phyloP scores from a whole-genome alignment of 108 stramenopile species.

The Aurantiochytrium sp. region DNA sequence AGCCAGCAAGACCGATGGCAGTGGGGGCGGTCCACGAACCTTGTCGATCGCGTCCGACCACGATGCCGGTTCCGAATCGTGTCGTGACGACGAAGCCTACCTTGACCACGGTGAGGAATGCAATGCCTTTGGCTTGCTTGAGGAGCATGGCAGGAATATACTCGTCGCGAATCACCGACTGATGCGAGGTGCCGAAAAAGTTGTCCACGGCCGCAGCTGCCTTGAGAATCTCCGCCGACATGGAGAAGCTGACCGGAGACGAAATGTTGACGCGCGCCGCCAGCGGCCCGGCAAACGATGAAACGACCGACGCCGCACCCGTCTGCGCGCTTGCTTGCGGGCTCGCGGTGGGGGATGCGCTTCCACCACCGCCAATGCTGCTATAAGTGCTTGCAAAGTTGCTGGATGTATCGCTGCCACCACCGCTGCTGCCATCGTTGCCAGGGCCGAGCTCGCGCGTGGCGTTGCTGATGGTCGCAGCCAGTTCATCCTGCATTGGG shows the following conservation, averaged over 20 bases:
- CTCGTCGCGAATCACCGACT: neutral
- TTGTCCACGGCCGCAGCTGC: slow-evolving; percentile 4
- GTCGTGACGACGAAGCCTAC: slow-evolving; percentile 63
- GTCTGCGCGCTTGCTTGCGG: too few relatives aligned
- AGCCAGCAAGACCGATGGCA: slow-evolving; percentile 71
- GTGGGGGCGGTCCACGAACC: slow-evolving; percentile 70
- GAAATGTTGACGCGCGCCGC: neutral
- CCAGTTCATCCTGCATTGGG: slow-evolving; percentile 20
- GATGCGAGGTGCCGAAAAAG: neutral
- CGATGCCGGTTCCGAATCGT: slow-evolving; percentile 63
- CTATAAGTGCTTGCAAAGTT: neutral
- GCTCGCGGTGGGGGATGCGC: too few relatives aligned
- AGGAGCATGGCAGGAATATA: slow-evolving; percentile 64
- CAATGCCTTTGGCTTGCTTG: slow-evolving; percentile 58
- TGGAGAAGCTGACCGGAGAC: slow-evolving; percentile 2
- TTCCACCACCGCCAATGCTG: neutral
- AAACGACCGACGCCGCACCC: too few relatives aligned
- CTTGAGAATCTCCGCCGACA: slow-evolving; percentile 19
- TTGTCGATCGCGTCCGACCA: slow-evolving; percentile 48
- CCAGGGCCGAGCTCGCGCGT: neutral
- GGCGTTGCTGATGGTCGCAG: neutral
- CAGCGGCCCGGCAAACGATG: neutral
- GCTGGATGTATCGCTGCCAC: neutral
- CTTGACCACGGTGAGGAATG: slow-evolving; percentile 68
- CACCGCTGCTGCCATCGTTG: neutral